Evolutionary conservation across 1,139 yeast species (phyloP).

Genomic region (Dujonia santamariae): DNA sequence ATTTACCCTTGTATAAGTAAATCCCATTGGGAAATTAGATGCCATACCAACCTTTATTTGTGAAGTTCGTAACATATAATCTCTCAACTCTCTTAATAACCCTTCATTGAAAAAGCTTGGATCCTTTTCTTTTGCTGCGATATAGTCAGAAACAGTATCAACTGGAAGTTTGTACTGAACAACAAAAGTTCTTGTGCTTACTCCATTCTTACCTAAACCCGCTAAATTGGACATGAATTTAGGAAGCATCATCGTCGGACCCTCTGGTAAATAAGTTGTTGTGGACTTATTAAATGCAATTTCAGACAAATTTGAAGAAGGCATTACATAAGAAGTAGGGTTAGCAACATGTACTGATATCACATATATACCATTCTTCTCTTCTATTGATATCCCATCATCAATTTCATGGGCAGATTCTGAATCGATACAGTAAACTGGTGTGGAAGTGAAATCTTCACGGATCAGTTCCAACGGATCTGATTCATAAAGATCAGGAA

Average conservation of each 20-base stretch:
- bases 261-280: slow-evolving; percentile 75
- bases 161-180: slow-evolving; percentile 21
- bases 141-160: slow-evolving; percentile 19
- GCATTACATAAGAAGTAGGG: slow-evolving; percentile 64
- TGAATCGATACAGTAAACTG: slow-evolving; percentile 84
- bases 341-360: slow-evolving; percentile 83
- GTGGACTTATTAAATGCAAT: slow-evolving; percentile 61
- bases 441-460: slow-evolving; percentile 35
- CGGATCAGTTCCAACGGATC: slow-evolving; percentile 38
- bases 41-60: slow-evolving; percentile 21
- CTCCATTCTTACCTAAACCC: slow-evolving; percentile 40
- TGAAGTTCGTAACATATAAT: slow-evolving; percentile 14
- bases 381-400: slow-evolving; percentile 75
- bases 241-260: slow-evolving; percentile 70
- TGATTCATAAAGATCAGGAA: slow-evolving; percentile 23
- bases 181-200: slow-evolving; percentile 38
- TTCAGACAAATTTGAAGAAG: slow-evolving; percentile 47
- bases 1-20: slow-evolving; percentile 37
- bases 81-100: slow-evolving; percentile 13
- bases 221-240: slow-evolving; percentile 46
- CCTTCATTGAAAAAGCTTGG: slow-evolving; percentile 15
- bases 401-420: slow-evolving; percentile 86
- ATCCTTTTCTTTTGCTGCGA: slow-evolving; percentile 15
- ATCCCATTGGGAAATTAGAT: slow-evolving; percentile 31
- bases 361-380: slow-evolving; percentile 29